Conservation (phyloP, 768 basidiomycete genomes). For the Pleurotus platypus region DNA sequence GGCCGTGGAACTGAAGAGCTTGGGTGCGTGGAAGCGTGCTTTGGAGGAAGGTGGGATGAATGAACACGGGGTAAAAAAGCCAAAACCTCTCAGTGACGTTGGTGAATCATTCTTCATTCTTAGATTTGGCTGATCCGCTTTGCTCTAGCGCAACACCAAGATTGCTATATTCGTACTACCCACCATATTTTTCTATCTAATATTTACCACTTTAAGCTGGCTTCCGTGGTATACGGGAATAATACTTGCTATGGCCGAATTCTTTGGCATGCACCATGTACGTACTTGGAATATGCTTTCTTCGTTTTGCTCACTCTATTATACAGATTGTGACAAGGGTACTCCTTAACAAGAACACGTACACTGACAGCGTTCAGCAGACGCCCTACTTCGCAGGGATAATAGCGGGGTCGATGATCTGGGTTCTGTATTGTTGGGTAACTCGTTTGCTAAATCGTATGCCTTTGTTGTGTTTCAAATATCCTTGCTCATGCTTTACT, state of each 20-base stretch:
- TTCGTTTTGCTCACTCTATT: constrained; percentile 10
- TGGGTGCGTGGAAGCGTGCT: constrained; percentile 87
- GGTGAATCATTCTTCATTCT: constrained; percentile 4
- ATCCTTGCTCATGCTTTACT: constrained; percentile 28
- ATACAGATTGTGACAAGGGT: constrained; percentile 78
- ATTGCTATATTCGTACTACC: constrained; percentile 78
- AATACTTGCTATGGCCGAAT: constrained; percentile 78
- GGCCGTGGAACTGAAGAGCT: constrained; percentile 89
- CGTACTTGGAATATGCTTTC: constrained; percentile 22
- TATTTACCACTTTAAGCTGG: constrained; percentile 79
- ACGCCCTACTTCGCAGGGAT: constrained; percentile 95
- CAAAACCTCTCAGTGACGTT: constrained; percentile 71
- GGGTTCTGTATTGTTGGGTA: constrained; percentile 84
- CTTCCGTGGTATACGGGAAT: constrained; percentile 90
- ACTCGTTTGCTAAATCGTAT: constrained; percentile 71
- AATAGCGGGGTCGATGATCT: constrained; percentile 79
- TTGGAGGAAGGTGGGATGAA: constrained; percentile 84
- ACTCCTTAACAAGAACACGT: constrained; percentile 75
- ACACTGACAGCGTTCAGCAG: constrained; percentile 78
- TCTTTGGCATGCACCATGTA: constrained; percentile 94
- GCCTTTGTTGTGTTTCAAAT: constrained; percentile 15
- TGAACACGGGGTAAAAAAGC: constrained; percentile 66
- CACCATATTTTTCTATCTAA: constrained; percentile 72
- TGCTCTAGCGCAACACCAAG: constrained; percentile 70
- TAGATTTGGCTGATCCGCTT: neutral